These are phyloP conservation scores for Mariannaea sp. DNA, from an alignment of 2,329 filamentous ascomycete genomes.

Conservation along the genomic window DNA sequence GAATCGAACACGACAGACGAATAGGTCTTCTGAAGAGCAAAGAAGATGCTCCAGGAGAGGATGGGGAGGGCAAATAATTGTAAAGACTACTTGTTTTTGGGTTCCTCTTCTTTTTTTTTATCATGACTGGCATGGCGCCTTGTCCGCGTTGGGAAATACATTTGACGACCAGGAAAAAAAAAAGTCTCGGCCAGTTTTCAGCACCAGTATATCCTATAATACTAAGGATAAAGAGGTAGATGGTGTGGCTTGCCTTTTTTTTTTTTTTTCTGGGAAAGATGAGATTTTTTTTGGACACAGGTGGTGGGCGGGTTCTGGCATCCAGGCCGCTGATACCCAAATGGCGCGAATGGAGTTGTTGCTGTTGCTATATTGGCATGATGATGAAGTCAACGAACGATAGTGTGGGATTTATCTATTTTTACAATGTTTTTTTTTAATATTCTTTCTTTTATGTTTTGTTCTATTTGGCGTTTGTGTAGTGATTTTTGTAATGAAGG, in stretches of 20 bases:
- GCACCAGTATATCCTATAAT: too few relatives aligned
- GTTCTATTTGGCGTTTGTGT: too few relatives aligned
- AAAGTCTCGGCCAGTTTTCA: too few relatives aligned
- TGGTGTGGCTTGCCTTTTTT: too few relatives aligned
- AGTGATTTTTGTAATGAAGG: too few relatives aligned
- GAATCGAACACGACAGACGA: conserved; percentile 40
- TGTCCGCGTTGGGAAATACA: background rate
- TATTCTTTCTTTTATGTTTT: too few relatives aligned
- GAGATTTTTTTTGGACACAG: conserved; percentile 5
- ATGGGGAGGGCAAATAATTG: conserved; percentile 24
- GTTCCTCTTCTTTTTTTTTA: too few relatives aligned
- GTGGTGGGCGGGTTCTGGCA: conserved; percentile 7
- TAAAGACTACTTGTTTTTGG: too few relatives aligned
- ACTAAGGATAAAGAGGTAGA: too few relatives aligned
- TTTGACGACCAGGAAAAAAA: background rate
- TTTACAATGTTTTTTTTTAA: too few relatives aligned
- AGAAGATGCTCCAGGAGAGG: conserved; percentile 14
- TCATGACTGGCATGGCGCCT: too few relatives aligned
- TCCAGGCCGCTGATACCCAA: conserved; percentile 15
- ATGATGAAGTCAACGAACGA: background rate
- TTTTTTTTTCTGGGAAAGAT: too few relatives aligned
- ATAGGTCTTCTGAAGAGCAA: conserved; percentile 35
- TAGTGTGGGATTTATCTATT: background rate
- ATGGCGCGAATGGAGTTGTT: conserved; percentile 17
- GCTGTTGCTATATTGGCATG: background rate